Evolutionary conservation across 768 basidiomycete genomes (phyloP), one percentile per base, ranked within the genome.

Genomic region (Brasilioporus rufonigricans): DNA sequence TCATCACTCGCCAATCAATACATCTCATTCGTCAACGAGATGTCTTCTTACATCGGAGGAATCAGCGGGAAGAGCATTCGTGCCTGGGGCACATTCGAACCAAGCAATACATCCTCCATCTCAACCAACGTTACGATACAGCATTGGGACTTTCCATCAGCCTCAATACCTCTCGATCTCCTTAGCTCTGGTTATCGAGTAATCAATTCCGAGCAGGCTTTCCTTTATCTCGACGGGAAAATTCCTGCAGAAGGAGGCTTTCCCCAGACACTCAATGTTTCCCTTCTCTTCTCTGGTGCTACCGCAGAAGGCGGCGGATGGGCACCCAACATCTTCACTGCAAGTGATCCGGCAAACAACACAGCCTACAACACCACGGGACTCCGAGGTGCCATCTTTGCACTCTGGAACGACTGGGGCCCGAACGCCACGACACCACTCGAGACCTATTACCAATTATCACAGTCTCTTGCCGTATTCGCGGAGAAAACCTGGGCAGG

Each of bases 401-500:
- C 70, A 1, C 58, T 75, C 10, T 76, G 74, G 74, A 75, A 73
- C 43, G 77, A 78, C 61, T 77, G 75, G 74, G 77, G 77, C 1
- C 73, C 77, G 46, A 78, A 76, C 33, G 74, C 76, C 32, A 77
- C 75, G 29, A 77, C 76, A 6, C 71, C 71, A 9, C 63, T 76
- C 12, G 77, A 78, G 65, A 70, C 71, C 2, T 77, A 76, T 56
- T 75, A 76, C 58, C 74, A 77, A 48, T 65, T 78, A 9, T 66
- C 76, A 9, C 71, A 67, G 38, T 75, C 74, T 29, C 52, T 77
- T 23, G 74, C 76, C 7, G 66, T 75, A 6, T 71, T 78, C 48
- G 72, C 63, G 1, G 77, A 77, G 61, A 77, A 77, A 58, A 63
- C 73, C 9, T 78, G 77, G 77, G 65, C 75, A 10, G 76, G 76